A percentile compares a stretch with the other conserved stretches of the same genome.
These are phyloP conservation scores for Euphorbia corollata DNA, from an alignment of 441 rosid genomes.

Conservation along the genomic window DNA sequence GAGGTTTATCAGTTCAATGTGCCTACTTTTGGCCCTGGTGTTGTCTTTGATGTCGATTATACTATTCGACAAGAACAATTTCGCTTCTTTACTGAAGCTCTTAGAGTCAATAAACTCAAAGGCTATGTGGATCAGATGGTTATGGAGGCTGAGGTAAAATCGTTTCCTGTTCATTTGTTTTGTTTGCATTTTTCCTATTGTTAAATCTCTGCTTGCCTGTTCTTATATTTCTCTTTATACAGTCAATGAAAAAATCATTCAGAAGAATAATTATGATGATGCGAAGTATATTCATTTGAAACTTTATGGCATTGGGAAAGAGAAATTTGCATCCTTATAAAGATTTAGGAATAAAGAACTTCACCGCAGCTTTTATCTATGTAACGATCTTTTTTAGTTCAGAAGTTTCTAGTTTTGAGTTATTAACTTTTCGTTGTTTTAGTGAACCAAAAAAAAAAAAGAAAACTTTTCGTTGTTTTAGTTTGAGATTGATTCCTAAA, in stretches of 20 bases:
- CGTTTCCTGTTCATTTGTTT: not conserved
- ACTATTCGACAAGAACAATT: slow-evolving; percentile 91
- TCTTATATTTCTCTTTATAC: not conserved
- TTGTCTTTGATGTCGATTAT: slow-evolving; percentile 93
- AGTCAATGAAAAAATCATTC: too few species aligned
- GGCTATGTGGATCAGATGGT: slow-evolving; percentile 99
- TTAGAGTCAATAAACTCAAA: slow-evolving; percentile 75
- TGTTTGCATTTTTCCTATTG: not conserved
- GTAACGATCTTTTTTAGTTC: not conserved
- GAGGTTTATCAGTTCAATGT: slow-evolving; percentile 98
- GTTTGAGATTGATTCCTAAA: too few species aligned
- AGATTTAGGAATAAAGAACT: not conserved
- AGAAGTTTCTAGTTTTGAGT: not conserved
- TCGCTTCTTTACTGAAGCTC: slow-evolving; percentile 87
- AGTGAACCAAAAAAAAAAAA: too few species aligned
- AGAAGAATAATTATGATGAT: not conserved
- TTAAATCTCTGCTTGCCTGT: not conserved
- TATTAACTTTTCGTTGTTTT: too few species aligned
- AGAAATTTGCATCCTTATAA: not conserved
- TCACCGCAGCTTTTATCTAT: too few species aligned
- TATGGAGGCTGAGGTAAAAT: slow-evolving; percentile 69
- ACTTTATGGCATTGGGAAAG: not conserved
- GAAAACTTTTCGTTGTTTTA: too few species aligned
- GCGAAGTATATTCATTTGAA: not conserved
- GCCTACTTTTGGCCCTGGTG: slow-evolving; percentile 97